Base-by-base conservation (phyloP, 495 filamentous ascomycete genomes). In the Neurospora sp. region DNA sequence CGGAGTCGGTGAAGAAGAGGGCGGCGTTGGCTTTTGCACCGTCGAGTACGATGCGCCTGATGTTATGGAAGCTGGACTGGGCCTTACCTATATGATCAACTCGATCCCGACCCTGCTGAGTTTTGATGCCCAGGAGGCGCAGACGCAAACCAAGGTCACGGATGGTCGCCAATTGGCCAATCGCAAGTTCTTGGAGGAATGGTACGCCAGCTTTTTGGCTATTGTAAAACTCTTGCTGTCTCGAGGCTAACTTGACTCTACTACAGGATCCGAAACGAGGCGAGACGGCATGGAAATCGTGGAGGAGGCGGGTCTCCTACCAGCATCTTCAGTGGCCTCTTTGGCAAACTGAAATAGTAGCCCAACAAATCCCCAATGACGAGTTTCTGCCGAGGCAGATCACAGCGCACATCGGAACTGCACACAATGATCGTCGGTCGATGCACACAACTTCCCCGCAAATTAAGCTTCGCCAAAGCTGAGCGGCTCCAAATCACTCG, bases 81-180 rank as follows among this genome's bases (percentile, higher is more conserved):
- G 83, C 2, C 80, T 85, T 69, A 84, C 83, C 28, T 92, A 90
- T 78, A 85, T 87, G 84, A 89, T 93, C 73, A 90, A 84, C 42
- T 84, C 84, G 10, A 82, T 92, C 74, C 92, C 92, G 31, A 92
- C 90, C n/a, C 76, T 94, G 45, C 82, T 93, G 34, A 85, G 86
- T 36, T 93, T 93, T 75, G 86, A 86, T 69, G 84, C 86, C n/a
- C 85, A 86, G 54, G 89, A 91, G 76, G 84, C 89, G 6, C 85
- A 89, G 77, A 70, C 83, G 0, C 80, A 84, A 69, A 89, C 87
- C 21, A 88, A 86, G 80, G 75, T 92, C 31, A 82, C 82, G 15
- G 84, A 87, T 74, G 83, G 82, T n/a, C 82, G 85, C 71, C 77
- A 85, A 70, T 79, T 93, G 78, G 85, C 82, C 6, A 86, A 90